Percentiles rank a stretch among this genome's conserved stretches.
phyloP scores from a whole-genome alignment of 805 yeast genomes.

The Wickerhamomyces strasburgensis region DNA sequence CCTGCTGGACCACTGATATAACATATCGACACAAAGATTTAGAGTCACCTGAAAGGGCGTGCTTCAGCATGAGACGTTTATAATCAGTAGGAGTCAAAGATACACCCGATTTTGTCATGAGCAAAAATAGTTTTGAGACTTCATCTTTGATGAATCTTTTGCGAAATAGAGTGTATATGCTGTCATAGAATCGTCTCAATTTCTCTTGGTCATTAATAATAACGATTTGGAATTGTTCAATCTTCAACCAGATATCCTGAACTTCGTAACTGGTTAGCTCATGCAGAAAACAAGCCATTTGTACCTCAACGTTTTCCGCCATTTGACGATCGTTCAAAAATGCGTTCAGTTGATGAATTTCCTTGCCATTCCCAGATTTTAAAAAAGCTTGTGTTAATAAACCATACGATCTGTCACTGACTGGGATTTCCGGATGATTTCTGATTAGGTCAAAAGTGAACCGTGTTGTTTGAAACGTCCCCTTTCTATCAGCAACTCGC shows the following conservation, averaged over 20 bases:
- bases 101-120: constrained; percentile 11
- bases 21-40: not conserved
- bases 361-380: constrained; percentile 4
- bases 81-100: not conserved
- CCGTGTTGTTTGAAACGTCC: constrained; percentile 15
- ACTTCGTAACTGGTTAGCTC: constrained; percentile 3
- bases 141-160: constrained; percentile 11
- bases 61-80: constrained; percentile 4
- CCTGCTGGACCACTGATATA: not conserved
- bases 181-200: constrained; percentile 7
- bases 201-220: constrained; percentile 4
- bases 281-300: constrained; percentile 7
- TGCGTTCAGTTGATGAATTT: constrained; percentile 2
- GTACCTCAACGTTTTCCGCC: constrained; percentile 5
- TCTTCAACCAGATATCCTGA: constrained; percentile 4
- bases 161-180: constrained; percentile 6
- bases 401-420: constrained; percentile 16
- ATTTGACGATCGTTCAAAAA: constrained; percentile 2
- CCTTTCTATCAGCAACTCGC: constrained; percentile 12
- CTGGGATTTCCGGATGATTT: constrained; percentile 18
- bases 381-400: constrained; percentile 5
- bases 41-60: constrained; percentile 1
- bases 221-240: constrained; percentile 4
- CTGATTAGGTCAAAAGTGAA: constrained; percentile 20
- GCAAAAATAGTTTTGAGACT: constrained; percentile 4